phyloP scores from a whole-genome alignment of 306 rosid genomes.

The Sophora flavescens region DNA sequence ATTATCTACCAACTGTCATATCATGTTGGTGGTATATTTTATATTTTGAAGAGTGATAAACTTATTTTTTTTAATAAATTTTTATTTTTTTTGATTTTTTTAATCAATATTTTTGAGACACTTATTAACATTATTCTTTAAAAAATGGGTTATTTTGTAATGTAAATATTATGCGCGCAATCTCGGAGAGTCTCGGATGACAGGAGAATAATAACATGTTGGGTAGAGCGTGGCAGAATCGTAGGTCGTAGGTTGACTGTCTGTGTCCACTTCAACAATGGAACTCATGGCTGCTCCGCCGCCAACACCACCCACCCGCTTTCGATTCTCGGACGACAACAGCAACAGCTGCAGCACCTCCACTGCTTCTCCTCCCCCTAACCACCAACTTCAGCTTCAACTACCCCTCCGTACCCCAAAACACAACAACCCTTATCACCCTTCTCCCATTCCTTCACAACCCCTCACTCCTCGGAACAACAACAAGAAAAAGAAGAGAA shows the following conservation, averaged over 20 bases:
- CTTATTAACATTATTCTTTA: too few relatives aligned
- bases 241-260: slow-evolving; percentile 3
- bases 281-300: slow-evolving; percentile 40
- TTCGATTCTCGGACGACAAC: background rate
- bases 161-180: too few relatives aligned
- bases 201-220: too few relatives aligned
- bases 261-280: slow-evolving; percentile 29
- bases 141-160: too few relatives aligned
- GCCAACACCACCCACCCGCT: slow-evolving; percentile 32
- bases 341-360: background rate
- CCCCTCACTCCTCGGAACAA: slow-evolving; percentile 16
- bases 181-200: too few relatives aligned
- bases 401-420: slow-evolving; percentile 39
- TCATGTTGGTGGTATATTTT: too few relatives aligned
- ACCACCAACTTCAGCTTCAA: slow-evolving; percentile 43
- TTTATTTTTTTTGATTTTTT: too few relatives aligned
- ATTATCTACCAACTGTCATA: too few relatives aligned
- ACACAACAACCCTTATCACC: background rate
- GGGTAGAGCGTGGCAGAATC: background rate
- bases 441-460: slow-evolving; percentile 14
- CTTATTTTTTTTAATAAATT: too few relatives aligned
- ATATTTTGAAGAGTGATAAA: too few relatives aligned
- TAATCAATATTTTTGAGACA: too few relatives aligned
- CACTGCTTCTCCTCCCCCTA: slow-evolving; percentile 15
- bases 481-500: slow-evolving; percentile 10